phyloP scores from a whole-genome alignment of 805 yeast species.

The Candida boidinii region DNA sequence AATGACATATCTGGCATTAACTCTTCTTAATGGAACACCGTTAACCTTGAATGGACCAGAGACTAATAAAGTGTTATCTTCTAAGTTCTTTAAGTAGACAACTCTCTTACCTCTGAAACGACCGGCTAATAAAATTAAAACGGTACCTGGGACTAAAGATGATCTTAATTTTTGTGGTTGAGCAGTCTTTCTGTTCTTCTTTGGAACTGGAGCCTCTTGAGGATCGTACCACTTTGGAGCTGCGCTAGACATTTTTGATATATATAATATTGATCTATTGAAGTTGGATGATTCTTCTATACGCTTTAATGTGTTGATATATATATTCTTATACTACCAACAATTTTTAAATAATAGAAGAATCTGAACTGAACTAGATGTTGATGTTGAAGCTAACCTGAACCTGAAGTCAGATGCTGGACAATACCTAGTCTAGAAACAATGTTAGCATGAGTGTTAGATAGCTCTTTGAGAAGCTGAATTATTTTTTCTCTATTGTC shows the following conservation, averaged over 20 bases:
- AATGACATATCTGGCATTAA: constrained; percentile 96
- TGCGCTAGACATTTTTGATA: constrained; percentile 34
- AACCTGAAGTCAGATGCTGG: no score
- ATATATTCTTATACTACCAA: no score
- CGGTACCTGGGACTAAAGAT: constrained; percentile 33
- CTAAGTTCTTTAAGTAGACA: constrained; percentile 91
- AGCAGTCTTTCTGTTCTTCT: constrained; percentile 82
- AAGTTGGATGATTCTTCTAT: no score
- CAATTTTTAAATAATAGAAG: no score
- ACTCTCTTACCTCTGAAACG: constrained; percentile 99
- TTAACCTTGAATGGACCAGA: constrained; percentile 99
- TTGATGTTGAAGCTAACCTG: no score
- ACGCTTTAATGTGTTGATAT: no score
- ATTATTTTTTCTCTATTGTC: no score
- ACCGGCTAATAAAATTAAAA: constrained; percentile 91
- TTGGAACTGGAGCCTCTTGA: constrained; percentile 82
- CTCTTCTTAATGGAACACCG: constrained; percentile 99
- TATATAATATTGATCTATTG: no score
- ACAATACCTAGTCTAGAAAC: no score
- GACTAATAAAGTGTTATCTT: constrained; percentile 95
- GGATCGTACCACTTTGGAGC: constrained; percentile 94
- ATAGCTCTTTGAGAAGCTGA: no score
- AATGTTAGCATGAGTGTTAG: no score
- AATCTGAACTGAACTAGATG: no score
- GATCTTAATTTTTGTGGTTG: constrained; percentile 95